Conservation (phyloP, 495 filamentous ascomycete species). For the Penicillium robsamsonii region DNA sequence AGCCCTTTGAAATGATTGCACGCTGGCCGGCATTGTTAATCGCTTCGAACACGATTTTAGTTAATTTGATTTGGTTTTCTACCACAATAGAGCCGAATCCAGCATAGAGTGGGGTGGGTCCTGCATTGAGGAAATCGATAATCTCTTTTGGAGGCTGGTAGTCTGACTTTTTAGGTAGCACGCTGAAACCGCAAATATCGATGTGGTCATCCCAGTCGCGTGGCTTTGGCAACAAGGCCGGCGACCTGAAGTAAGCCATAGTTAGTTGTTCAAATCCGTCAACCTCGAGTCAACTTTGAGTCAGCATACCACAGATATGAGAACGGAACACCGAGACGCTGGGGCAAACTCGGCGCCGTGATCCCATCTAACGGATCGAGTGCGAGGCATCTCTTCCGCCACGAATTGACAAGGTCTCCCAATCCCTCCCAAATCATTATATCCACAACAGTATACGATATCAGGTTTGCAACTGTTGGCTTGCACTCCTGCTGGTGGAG, state of each 20-base stretch:
- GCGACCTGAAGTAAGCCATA: constrained; percentile 48
- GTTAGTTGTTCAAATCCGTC: neutral
- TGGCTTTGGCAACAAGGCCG: constrained; percentile 76
- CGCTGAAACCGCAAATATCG: constrained; percentile 71
- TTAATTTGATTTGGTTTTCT: constrained; percentile 67
- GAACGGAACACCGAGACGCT: constrained; percentile 65
- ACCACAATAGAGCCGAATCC: constrained; percentile 83
- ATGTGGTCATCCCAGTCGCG: constrained; percentile 72
- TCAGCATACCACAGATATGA: constrained; percentile 67
- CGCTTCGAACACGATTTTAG: constrained; percentile 66
- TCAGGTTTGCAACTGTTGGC: constrained; percentile 62
- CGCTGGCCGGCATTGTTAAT: constrained; percentile 63
- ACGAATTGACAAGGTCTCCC: constrained; percentile 73
- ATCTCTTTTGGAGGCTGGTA: constrained; percentile 65
- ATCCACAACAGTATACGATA: constrained; percentile 74
- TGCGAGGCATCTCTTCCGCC: constrained; percentile 61
- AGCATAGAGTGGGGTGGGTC: constrained; percentile 73
- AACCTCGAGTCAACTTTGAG: too few relatives aligned
- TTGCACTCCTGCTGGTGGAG: constrained; percentile 52
- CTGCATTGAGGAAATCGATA: constrained; percentile 59
- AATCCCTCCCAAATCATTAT: constrained; percentile 83
- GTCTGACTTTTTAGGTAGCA: constrained; percentile 61
- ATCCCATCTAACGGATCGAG: constrained; percentile 65
- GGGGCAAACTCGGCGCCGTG: constrained; percentile 64
- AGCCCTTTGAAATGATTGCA: constrained; percentile 76